These are phyloP conservation scores for Leccinum subgranulosum DNA, from an alignment of 768 basidiomycete species.

Conservation along the genomic window DNA sequence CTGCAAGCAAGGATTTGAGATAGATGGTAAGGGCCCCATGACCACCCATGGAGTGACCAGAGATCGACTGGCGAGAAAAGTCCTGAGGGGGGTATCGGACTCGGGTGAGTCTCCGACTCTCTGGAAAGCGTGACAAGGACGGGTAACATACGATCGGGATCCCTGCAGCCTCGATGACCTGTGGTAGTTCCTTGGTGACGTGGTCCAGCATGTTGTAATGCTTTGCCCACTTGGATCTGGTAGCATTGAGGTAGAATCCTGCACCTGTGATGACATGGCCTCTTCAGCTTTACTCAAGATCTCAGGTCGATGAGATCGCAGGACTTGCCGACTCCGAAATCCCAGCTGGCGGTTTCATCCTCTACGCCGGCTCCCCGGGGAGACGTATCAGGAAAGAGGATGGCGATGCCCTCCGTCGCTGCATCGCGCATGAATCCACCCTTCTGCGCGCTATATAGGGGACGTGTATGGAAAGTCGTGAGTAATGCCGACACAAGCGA, in stretches of 20 bases:
- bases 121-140: background rate
- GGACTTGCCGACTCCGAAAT: slow-evolving; percentile 76
- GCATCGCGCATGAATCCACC: slow-evolving; percentile 90
- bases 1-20: slow-evolving; percentile 55
- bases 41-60: slow-evolving; percentile 98
- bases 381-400: slow-evolving; percentile 92
- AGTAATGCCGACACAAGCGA: background rate
- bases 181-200: slow-evolving; percentile 80
- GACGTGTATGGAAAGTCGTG: background rate
- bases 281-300: slow-evolving; percentile 1
- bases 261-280: slow-evolving; percentile 45
- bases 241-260: slow-evolving; percentile 96
- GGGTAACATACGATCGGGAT: slow-evolving; percentile 67
- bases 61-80: slow-evolving; percentile 77
- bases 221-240: slow-evolving; percentile 63
- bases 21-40: slow-evolving; percentile 93
- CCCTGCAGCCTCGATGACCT: slow-evolving; percentile 66
- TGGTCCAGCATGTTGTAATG: slow-evolving; percentile 90
- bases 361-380: slow-evolving; percentile 87
- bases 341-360: slow-evolving; percentile 81
- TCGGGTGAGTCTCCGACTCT: background rate
- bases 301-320: background rate
- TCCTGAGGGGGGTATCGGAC: slow-evolving; percentile 49
- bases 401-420: slow-evolving; percentile 78
- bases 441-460: slow-evolving; percentile 71